Conservation (phyloP, 768 basidiomycete genomes). For the Naganishia friedmannii region DNA sequence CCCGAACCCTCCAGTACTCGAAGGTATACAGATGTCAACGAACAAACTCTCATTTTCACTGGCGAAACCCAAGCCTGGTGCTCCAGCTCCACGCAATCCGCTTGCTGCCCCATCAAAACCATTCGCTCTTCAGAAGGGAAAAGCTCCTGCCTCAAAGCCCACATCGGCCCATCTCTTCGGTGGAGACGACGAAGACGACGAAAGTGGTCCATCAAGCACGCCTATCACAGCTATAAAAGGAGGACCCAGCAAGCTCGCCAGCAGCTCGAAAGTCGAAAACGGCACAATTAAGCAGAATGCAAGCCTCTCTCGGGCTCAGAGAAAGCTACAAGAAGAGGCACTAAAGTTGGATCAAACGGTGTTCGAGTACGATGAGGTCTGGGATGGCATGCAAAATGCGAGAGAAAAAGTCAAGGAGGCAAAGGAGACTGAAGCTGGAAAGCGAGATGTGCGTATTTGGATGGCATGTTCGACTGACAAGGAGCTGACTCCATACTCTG, state of each 20-base stretch:
- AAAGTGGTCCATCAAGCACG: slow-evolving; percentile 40
- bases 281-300: slow-evolving; percentile 57
- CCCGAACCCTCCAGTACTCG: background rate
- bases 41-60: slow-evolving; percentile 84
- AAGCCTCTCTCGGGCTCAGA: slow-evolving; percentile 38
- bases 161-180: slow-evolving; percentile 56
- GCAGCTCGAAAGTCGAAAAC: slow-evolving; percentile 39
- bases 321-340: slow-evolving; percentile 65
- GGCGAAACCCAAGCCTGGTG: slow-evolving; percentile 38
- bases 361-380: slow-evolving; percentile 94
- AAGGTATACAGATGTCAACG: background rate
- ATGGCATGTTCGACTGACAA: background rate
- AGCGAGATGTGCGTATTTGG: slow-evolving; percentile 65
- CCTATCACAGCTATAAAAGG: slow-evolving; percentile 30
- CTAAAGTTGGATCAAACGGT: slow-evolving; percentile 74
- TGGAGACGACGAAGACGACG: slow-evolving; percentile 60
- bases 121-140: slow-evolving; percentile 32
- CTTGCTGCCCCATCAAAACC: slow-evolving; percentile 20
- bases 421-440: slow-evolving; percentile 71
- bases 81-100: slow-evolving; percentile 16
- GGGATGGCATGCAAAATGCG: slow-evolving; percentile 89
- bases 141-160: slow-evolving; percentile 25
- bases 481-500: slow-evolving; percentile 1
- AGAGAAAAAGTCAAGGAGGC: slow-evolving; percentile 69
- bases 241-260: slow-evolving; percentile 2